Evolutionary conservation across 1,284 basidiomycete species (phyloP).

Genomic region (Ustilago crameri): DNA sequence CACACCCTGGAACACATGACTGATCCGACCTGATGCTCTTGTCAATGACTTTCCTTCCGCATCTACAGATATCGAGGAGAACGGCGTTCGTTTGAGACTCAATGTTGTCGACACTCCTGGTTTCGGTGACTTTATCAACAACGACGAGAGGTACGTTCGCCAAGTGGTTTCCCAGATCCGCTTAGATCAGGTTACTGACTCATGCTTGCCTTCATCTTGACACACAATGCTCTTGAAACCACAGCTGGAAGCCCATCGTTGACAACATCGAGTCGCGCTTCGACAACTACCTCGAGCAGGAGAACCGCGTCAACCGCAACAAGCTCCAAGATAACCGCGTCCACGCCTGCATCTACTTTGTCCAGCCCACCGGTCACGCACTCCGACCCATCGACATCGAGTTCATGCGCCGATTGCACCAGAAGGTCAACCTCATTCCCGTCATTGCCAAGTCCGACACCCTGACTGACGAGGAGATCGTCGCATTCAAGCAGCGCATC

Average conservation of each 20-base stretch:
- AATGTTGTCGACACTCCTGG: constrained; percentile 68
- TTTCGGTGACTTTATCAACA: constrained; percentile 68
- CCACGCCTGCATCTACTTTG: constrained; percentile 67
- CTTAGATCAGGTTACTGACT: not conserved
- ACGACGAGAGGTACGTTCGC: constrained; percentile 57
- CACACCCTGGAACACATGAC: not conserved
- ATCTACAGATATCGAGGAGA: constrained; percentile 65
- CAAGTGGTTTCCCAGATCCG: no score
- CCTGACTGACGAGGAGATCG: constrained; percentile 64
- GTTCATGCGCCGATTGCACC: constrained; percentile 66
- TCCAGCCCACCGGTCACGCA: constrained; percentile 67
- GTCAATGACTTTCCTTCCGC: not conserved
- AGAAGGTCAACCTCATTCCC: constrained; percentile 67
- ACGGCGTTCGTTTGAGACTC: constrained; percentile 65
- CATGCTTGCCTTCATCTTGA: not conserved
- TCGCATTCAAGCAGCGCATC: constrained; percentile 64
- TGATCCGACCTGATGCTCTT: not conserved
- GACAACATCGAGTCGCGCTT: constrained; percentile 68
- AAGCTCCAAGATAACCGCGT: constrained; percentile 67
- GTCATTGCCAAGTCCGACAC: constrained; percentile 68
- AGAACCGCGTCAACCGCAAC: constrained; percentile 66
- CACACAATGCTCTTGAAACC: not conserved
- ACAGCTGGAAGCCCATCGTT: constrained; percentile 66
- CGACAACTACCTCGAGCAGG: constrained; percentile 67
- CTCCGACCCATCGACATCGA: constrained; percentile 67